Evolutionary conservation across 2,329 filamentous ascomycete species (phyloP), one percentile per base, ranked within the genome.

Genomic region (Stenocarpella maydis): DNA sequence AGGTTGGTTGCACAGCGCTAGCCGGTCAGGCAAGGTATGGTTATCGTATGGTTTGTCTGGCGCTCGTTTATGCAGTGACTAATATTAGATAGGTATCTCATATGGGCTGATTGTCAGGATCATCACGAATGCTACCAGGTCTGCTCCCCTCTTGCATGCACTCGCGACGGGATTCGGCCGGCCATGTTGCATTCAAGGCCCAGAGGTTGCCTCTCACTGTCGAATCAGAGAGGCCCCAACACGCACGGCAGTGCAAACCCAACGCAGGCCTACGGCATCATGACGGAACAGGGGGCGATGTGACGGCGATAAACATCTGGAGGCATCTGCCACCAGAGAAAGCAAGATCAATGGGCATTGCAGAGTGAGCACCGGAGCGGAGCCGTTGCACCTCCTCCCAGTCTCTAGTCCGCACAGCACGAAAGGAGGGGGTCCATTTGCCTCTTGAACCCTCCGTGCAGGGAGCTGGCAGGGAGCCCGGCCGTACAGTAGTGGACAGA

Each of bases 391-490:
- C 7, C 19, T 58, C 55, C 7, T 41, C 55, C 19, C 12, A 31
- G 24, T 19, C 41, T 17, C 39, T 31, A n/a, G n/a, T n/a, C n/a
- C n/a, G 7, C 39, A 43, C 50, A 52, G 31, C 24, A 64, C 39
- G n/a, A n/a, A 24, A 15, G 19, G 34, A 45, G 9, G 54, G 41
- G 50, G 43, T 37, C 41, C 17, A n/a, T 4, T 21, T 21, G 26
- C 37, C 24, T 52, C 24, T 34, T 68, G 49, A 64, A 65, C 55
- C 69, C 69, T 70, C 37, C 58, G 55, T 70, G 58, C 69, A 70
- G 49, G 26, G 9, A 47, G 55, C 9, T 50, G 34, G 39, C 45
- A 49, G 37, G 41, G 4, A 31, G 26, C 21, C 28, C 28, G 26
- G 15, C 43, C 31, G 53, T 24, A 55, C 26, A 66, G 64, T 45